Evolutionary conservation across 2,329 filamentous ascomycete genomes (phyloP).

Genomic region (Colletotrichum cereale): DNA sequence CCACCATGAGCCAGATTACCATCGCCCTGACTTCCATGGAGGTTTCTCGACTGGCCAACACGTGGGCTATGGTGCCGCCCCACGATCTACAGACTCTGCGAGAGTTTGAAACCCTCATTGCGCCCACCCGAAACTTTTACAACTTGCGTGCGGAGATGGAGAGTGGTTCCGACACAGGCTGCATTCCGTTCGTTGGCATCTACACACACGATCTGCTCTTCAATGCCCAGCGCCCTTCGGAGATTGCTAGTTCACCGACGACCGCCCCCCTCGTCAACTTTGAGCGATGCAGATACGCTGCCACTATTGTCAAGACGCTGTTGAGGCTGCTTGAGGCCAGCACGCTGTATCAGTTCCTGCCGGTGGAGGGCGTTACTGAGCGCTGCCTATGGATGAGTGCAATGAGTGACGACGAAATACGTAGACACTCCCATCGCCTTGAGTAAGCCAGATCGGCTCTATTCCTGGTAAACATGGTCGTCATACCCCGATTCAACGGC

Average conservation of each 20-base stretch:
- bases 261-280: slow-evolving; percentile 83
- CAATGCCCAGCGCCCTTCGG: slow-evolving; percentile 82
- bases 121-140: slow-evolving; percentile 83
- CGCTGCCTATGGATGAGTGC: slow-evolving; percentile 89
- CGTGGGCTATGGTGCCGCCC: slow-evolving; percentile 78
- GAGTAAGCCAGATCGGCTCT: slow-evolving; percentile 51
- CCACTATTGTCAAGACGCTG: slow-evolving; percentile 83
- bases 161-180: slow-evolving; percentile 73
- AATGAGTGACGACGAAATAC: slow-evolving; percentile 80
- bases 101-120: slow-evolving; percentile 79
- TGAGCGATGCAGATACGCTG: slow-evolving; percentile 82
- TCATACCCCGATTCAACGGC: neutral
- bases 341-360: slow-evolving; percentile 78
- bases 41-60: slow-evolving; percentile 74
- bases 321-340: slow-evolving; percentile 84
- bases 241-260: slow-evolving; percentile 76
- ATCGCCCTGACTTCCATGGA: slow-evolving; percentile 83
- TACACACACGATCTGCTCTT: slow-evolving; percentile 88
- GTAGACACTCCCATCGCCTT: slow-evolving; percentile 63
- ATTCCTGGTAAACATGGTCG: neutral
- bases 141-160: slow-evolving; percentile 86
- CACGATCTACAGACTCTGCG: slow-evolving; percentile 74
- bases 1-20: slow-evolving; percentile 84
- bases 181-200: slow-evolving; percentile 86
- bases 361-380: slow-evolving; percentile 82